Evolutionary conservation across 371 early-diverging fungal genomes (phyloP).

Genomic region (Actinomucor elegans): DNA sequence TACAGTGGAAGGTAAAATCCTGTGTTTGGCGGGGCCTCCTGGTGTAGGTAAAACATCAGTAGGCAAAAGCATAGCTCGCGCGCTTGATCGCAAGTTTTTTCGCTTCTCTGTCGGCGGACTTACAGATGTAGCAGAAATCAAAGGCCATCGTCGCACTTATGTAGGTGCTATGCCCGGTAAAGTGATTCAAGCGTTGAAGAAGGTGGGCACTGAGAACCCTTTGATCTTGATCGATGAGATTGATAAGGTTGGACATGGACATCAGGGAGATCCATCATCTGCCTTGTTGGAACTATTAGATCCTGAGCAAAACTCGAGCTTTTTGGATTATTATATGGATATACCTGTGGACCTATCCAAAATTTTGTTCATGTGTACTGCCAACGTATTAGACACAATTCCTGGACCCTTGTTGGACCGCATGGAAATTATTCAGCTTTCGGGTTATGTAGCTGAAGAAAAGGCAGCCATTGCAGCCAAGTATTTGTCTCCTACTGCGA

Average conservation of each 20-base stretch:
- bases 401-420: conserved; percentile 97
- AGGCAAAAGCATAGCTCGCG: conserved; percentile 95
- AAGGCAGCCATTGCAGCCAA: conserved; percentile 93
- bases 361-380: conserved; percentile 97
- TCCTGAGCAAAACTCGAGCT: conserved; percentile 94
- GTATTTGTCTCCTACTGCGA: conserved; percentile 86
- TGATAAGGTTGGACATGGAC: conserved; percentile 94
- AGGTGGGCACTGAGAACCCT: conserved; percentile 96
- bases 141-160: conserved; percentile 97
- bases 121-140: conserved; percentile 97
- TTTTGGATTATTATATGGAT: conserved; percentile 98
- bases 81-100: conserved; percentile 92
- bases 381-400: conserved; percentile 94
- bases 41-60: conserved; percentile 98
- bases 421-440: conserved; percentile 95
- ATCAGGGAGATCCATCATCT: conserved; percentile 96
- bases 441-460: conserved; percentile 96
- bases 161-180: conserved; percentile 99
- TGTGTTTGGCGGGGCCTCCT: conserved; percentile 96
- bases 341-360: conserved; percentile 95
- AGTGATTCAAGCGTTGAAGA: conserved; percentile 96
- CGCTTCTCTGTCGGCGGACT: conserved; percentile 97
- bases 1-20: conserved; percentile 94
- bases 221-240: conserved; percentile 97
- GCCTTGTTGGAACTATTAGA: conserved; percentile 95